Evolutionary conservation across 2,329 filamentous ascomycete genomes (phyloP), one percentile per base, ranked within the genome.

Genomic region (Nigrospora oryzae): DNA sequence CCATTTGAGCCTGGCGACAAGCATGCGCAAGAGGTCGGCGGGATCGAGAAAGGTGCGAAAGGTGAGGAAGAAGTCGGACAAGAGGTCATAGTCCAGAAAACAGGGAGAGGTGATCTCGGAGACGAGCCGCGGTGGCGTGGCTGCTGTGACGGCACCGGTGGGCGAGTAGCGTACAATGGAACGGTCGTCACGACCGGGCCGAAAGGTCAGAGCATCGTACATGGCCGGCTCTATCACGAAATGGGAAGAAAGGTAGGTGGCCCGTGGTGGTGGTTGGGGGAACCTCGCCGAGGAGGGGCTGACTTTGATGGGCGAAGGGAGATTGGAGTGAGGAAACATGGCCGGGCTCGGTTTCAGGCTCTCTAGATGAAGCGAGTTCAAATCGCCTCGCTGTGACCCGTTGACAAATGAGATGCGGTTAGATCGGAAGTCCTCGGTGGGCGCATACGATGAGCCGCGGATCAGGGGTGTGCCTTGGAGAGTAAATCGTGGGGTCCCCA

Each of bases 31-130:
- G 4, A 98, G 73, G 55, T 91, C 84, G 16, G 74, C 71, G 0
- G 86, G 74, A 12, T 87, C 82, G 47, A 98, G 71, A 59, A 96
- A 98, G 3, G 86, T 79, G 40, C 93, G 86, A 59, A 89, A 98
- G 0, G 93, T 97, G 17, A 98, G 77, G 58, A 98, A 98, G 66
- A 98, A 98, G 63, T 98, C 93, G 1, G 93, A 97, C 5, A 98
- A 79, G 5, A 98, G 75, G 57, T 97, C 91, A 62, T 98, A 98
- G 63, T 98, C 91, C 58, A 98, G 80, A 60, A 97, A 96, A 41
- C 82, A 89, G 14, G 93, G 89, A 1, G 93, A 97, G 0, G 93
- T 97, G 51, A 98, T 96, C 65, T 98, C 90, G 12, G 91, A 90
- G 41, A 98, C 87, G 34, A 98, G 80, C 12, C 93, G 84, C 3